Base-by-base conservation (phyloP, 345 rosid genomes). In the Arabis alpina region DNA sequence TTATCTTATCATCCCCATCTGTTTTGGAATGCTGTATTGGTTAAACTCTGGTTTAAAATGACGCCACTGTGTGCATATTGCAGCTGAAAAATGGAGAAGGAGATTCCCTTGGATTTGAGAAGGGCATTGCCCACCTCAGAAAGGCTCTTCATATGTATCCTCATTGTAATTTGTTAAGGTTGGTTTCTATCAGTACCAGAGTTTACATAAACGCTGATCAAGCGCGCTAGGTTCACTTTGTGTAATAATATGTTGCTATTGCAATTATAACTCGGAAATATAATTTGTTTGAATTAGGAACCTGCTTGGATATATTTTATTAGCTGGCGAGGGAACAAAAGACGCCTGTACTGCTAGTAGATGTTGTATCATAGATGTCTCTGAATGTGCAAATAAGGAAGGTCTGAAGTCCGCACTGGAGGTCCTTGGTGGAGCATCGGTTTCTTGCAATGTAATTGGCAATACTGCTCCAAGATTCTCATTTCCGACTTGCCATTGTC, bases 401-500 rank as follows among this genome's bases (percentile, higher is more conserved):
- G 86, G 90, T 70, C 69, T 84, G 39, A 88, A 73, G 84, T 83
- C 88, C 1, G 84, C 92, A 42, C 57, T 76, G 66, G 96, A 94
- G 78, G 79, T 91, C 67, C 85, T 89, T 64, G 90, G 95, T 64
- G 95, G 95, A 52, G 95, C 85, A 67, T 82, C 95, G 49, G 88
- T 85, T 81, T 81, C 96, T 80, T 91, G 97, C 84, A 81, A 89
- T 85, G 88, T 84, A 6, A 77, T 82, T 59, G 95, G 96, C 79
- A 86, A 78, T 59, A 74, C 80, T 16, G 80, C 80, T 58, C 95
- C 88, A 6, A 89, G 77, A 79, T 91, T 86, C 79, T 82, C 95
- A 61, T 87, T 84, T 68, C 97, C 99, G 24, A 86, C 96, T 32
- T 91, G 96, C 72, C 68, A 84, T 66, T 81, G 80, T 54, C 91